Conservation (phyloP, 176 grass and related monocot genomes). For the Zoysia pacifica region DNA sequence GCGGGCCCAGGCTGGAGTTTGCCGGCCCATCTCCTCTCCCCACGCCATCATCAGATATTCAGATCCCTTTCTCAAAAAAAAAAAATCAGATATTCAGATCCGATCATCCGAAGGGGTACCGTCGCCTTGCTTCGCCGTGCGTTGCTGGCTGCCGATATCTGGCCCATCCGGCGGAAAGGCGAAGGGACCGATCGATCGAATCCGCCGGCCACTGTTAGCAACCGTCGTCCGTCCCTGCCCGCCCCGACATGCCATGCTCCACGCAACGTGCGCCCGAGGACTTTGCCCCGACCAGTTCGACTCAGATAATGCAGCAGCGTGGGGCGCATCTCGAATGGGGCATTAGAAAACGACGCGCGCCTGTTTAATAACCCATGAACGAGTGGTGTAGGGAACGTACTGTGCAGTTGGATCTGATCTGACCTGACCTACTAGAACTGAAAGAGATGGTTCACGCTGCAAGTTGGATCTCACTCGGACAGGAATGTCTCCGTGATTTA, state of each 20-base stretch:
- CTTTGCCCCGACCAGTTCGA: neutral
- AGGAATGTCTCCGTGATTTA: slow-evolving; percentile 29
- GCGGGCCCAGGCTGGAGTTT: neutral
- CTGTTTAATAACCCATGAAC: neutral
- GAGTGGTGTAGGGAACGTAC: neutral
- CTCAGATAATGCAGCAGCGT: neutral
- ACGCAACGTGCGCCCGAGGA: slow-evolving; percentile 18
- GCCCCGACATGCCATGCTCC: slow-evolving; percentile 38
- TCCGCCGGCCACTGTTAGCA: neutral
- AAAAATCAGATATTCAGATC: no score
- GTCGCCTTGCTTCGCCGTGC: neutral
- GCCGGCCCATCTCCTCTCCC: neutral
- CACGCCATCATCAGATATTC: neutral
- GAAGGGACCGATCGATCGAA: slow-evolving; percentile 13
- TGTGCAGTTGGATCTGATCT: neutral
- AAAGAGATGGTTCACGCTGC: neutral
- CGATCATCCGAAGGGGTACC: no score
- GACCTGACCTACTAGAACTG: neutral
- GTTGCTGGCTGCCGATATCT: neutral
- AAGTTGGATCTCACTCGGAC: neutral
- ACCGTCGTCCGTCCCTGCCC: neutral
- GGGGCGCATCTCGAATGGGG: neutral
- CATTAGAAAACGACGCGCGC: slow-evolving; percentile 15
- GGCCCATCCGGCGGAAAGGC: neutral
- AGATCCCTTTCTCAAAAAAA: no score